A percentile compares a stretch with the other conserved stretches of the same genome.
phyloP scores from a whole-genome alignment of 495 filamentous ascomycete species.

The Pyrenopolyporus hunteri region DNA sequence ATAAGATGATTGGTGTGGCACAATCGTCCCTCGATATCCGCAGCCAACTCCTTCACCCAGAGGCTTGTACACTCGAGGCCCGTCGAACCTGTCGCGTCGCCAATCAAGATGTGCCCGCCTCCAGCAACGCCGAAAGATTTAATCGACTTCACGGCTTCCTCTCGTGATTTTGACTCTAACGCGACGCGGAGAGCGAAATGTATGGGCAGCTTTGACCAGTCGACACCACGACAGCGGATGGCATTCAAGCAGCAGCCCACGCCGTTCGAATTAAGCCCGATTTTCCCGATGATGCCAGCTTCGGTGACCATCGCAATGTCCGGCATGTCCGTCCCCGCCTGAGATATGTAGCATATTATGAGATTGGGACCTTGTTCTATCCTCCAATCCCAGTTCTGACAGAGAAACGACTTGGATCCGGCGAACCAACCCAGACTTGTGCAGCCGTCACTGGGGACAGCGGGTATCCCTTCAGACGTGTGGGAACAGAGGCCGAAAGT shows the following conservation, averaged over 20 bases:
- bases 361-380: constrained; percentile 62
- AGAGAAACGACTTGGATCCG: constrained; percentile 47
- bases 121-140: constrained; percentile 63
- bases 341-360: constrained; percentile 53
- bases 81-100: constrained; percentile 57
- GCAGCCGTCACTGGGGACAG: constrained; percentile 60
- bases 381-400: constrained; percentile 75
- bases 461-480: not conserved
- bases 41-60: constrained; percentile 57
- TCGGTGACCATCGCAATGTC: constrained; percentile 55
- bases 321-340: constrained; percentile 32
- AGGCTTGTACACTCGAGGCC: constrained; percentile 65
- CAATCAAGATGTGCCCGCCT: constrained; percentile 66
- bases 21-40: constrained; percentile 55
- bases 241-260: constrained; percentile 74
- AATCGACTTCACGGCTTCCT: constrained; percentile 57
- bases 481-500: constrained; percentile 62
- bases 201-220: constrained; percentile 61
- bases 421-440: constrained; percentile 62
- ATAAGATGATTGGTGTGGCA: constrained; percentile 71
- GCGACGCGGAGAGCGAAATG: constrained; percentile 69
- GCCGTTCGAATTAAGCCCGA: constrained; percentile 67
- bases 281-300: constrained; percentile 76
- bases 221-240: constrained; percentile 64
- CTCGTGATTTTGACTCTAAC: constrained; percentile 61